These are phyloP conservation scores for Aspergillus ruber DNA, from an alignment of 2,329 filamentous ascomycete species.

Conservation along the genomic window DNA sequence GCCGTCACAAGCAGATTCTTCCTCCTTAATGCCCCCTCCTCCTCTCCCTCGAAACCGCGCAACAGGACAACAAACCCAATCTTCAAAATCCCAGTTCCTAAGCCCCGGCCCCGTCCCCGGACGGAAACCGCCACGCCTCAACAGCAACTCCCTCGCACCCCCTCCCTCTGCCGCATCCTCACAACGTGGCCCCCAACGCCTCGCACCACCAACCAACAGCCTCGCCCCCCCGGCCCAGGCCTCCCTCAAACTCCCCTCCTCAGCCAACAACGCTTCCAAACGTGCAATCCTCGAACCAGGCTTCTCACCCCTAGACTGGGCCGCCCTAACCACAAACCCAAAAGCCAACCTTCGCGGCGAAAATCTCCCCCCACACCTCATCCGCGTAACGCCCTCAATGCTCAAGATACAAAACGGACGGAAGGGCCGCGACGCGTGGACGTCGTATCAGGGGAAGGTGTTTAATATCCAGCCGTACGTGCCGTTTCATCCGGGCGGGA, in stretches of 20 bases:
- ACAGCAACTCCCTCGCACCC: slow-evolving; percentile 27
- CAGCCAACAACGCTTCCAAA: slow-evolving; percentile 37
- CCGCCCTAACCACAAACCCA: slow-evolving; percentile 61
- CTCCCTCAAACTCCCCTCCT: slow-evolving; percentile 24
- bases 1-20: not conserved
- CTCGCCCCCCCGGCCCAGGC: slow-evolving; percentile 31
- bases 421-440: slow-evolving; percentile 84
- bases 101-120: slow-evolving; percentile 7
- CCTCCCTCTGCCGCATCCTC: slow-evolving; percentile 40
- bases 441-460: slow-evolving; percentile 77
- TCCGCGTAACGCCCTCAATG: slow-evolving; percentile 74
- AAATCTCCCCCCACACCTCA: slow-evolving; percentile 47
- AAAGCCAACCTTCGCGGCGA: slow-evolving; percentile 60
- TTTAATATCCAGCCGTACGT: slow-evolving; percentile 91
- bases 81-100: slow-evolving; percentile 6
- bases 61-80: slow-evolving; percentile 16
- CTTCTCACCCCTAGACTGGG: slow-evolving; percentile 95
- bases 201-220: slow-evolving; percentile 32
- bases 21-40: slow-evolving; percentile 31
- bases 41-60: slow-evolving; percentile 23
- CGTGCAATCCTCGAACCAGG: slow-evolving; percentile 66
- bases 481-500: slow-evolving; percentile 80
- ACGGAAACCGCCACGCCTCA: slow-evolving; percentile 24
- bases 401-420: slow-evolving; percentile 73
- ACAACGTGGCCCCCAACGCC: slow-evolving; percentile 30